Conservation (phyloP, 2,329 filamentous ascomycete species). For the Niveomyces coronatus region DNA sequence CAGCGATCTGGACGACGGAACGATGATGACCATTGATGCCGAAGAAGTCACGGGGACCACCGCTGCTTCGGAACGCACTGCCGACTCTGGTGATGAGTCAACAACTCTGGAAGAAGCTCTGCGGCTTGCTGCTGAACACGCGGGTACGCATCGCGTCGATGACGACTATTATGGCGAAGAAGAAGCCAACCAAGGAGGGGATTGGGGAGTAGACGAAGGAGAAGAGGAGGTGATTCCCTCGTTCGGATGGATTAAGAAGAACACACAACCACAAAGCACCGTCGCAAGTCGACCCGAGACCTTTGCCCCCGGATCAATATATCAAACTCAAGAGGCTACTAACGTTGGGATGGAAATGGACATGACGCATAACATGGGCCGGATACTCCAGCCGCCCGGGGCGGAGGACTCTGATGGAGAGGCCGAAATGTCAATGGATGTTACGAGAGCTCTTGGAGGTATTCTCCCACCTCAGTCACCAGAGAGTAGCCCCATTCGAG, state of each 20-base stretch:
- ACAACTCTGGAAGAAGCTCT: constrained; percentile 68
- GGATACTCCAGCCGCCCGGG: constrained; percentile 36
- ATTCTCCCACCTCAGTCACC: constrained; percentile 48
- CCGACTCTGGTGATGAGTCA: constrained; percentile 53
- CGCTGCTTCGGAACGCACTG: constrained; percentile 46
- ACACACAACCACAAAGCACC: constrained; percentile 14
- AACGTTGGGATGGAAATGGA: constrained; percentile 42
- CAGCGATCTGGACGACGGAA: constrained; percentile 61
- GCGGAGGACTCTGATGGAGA: constrained; percentile 35
- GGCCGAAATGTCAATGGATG: constrained; percentile 85
- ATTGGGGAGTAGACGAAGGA: constrained; percentile 26
- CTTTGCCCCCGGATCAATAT: background rate
- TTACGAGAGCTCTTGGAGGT: constrained; percentile 71
- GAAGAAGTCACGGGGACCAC: constrained; percentile 67
- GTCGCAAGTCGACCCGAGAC: background rate
- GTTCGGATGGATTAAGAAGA: constrained; percentile 63
- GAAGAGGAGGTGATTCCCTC: constrained; percentile 65
- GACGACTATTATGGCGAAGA: constrained; percentile 25
- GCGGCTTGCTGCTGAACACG: constrained; percentile 61
- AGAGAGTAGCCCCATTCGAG: constrained; percentile 4
- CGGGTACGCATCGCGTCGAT: constrained; percentile 62
- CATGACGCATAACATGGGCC: constrained; percentile 43
- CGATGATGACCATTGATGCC: constrained; percentile 72
- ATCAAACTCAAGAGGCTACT: constrained; percentile 18
- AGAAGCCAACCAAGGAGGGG: constrained; percentile 53